Evolutionary conservation across 2,329 filamentous ascomycete species (phyloP).

Genomic region (Aureobasidium pullulans): DNA sequence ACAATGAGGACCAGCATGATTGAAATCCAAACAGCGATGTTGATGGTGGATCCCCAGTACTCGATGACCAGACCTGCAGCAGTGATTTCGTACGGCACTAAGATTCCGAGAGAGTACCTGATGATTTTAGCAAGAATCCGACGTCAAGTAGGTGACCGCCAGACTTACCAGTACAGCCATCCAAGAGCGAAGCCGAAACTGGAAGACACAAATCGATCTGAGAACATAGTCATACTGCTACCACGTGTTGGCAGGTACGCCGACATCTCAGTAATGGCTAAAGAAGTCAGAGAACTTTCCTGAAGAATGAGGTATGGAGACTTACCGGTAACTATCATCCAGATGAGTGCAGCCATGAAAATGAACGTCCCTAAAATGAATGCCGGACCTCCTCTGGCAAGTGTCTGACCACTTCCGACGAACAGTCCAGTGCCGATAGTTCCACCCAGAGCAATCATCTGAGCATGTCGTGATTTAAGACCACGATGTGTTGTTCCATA

Average conservation of each 20-base stretch:
- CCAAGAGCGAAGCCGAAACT: constrained; percentile 40
- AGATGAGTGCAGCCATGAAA: constrained; percentile 37
- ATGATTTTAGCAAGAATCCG: background rate
- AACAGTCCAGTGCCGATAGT: constrained; percentile 25
- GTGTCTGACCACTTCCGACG: constrained; percentile 31
- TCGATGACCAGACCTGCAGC: constrained; percentile 29
- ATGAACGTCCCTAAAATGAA: constrained; percentile 36
- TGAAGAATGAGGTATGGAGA: constrained; percentile 25
- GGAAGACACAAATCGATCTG: constrained; percentile 36
- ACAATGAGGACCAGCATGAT: constrained; percentile 34
- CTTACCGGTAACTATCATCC: constrained; percentile 34
- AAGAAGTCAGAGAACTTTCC: background rate
- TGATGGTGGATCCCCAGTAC: constrained; percentile 31
- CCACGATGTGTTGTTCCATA: constrained; percentile 33
- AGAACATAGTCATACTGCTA: constrained; percentile 43
- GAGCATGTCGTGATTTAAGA: constrained; percentile 32
- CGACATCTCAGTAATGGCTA: constrained; percentile 45
- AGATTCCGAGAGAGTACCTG: constrained; percentile 32
- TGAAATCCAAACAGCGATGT: constrained; percentile 33
- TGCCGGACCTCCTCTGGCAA: constrained; percentile 31
- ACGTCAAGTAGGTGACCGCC: too few species aligned
- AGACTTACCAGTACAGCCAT: constrained; percentile 30
- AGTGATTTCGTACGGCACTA: constrained; percentile 31
- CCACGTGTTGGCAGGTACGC: constrained; percentile 52
- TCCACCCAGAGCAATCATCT: constrained; percentile 29